Conservation (phyloP, 2,329 filamentous ascomycete genomes). For the Aspergillus fischeri region DNA sequence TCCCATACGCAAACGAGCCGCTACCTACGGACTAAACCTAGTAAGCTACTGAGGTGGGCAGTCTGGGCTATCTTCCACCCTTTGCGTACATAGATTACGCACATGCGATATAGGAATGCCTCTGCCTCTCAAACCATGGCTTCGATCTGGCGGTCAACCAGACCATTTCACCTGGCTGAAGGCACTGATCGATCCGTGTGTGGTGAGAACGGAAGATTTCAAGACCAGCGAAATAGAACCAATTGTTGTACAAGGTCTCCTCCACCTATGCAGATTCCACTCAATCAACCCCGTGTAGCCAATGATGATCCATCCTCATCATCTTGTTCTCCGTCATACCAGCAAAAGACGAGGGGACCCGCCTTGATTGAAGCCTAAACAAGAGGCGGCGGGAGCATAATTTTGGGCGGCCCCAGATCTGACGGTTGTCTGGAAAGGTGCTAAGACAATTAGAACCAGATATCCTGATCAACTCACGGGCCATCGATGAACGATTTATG, state of each 20-base stretch:
- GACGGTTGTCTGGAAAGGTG: background rate
- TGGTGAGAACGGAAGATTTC: background rate
- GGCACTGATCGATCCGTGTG: background rate
- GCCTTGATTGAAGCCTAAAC: slow-evolving; percentile 20
- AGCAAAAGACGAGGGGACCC: slow-evolving; percentile 9
- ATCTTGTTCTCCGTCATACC: background rate
- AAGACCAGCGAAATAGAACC: background rate
- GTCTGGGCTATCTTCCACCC: background rate
- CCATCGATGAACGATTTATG: background rate
- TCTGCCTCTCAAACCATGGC: background rate
- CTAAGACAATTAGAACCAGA: background rate
- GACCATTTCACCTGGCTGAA: background rate
- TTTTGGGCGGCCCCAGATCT: slow-evolving; percentile 14
- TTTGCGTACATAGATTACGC: background rate
- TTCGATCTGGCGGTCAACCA: slow-evolving; percentile 4
- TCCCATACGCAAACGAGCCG: background rate
- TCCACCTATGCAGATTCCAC: background rate
- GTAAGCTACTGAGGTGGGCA: background rate
- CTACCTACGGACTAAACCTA: background rate
- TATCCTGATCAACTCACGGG: background rate
- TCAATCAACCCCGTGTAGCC: background rate
- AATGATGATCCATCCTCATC: background rate
- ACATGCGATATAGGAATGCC: background rate
- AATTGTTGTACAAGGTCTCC: background rate
- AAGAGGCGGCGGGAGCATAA: slow-evolving; percentile 19